Evolutionary conservation across 2,329 filamentous ascomycete species (phyloP), one percentile per base, ranked within the genome.

Genomic region (Ceratocystiopsis sp.): DNA sequence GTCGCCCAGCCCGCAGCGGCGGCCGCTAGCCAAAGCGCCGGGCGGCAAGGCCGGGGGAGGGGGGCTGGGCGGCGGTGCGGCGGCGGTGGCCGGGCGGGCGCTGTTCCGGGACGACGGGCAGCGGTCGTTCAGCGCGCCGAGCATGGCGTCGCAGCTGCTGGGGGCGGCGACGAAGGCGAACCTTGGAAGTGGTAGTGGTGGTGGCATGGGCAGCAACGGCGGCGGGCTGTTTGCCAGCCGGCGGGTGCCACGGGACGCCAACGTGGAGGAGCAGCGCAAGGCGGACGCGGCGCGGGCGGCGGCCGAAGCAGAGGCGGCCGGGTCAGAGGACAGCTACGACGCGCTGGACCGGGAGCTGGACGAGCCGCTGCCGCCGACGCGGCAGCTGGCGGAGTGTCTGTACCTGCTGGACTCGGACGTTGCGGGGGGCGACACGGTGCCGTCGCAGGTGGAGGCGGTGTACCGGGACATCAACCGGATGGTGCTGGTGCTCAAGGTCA

Each of bases 401-500:
- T 51, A 52, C 38, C 48, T 50, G 10, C 42, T 50, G 17, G 70
- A 75, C 46, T 65, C 70, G 36, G 64, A 64, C 7, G 62, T 68
- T 4, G 64, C 67, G 14, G 68, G 68, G 14, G 64, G 66, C 42
- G 70, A 77, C 43, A 75, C 67, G 38, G 65, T 80, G 32, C 70
- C 75, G 4, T 67, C 70, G 10, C 75, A 79, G 50, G 74, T 77
- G 18, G 76, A 80, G 53, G 70, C 74, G 16, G 65, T 80, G 1
- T 91, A 84, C 57, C 73, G 80, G 38, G 84, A 89, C 53, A 83
- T 89, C 56, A 89, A 91, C 58, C 83, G 83, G 13, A 98, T 96
- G 91, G 78, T 98, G 37, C 85, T 95, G 53, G 89, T 84, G 0
- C 65, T 96, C 36, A 89, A 89, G 11, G 71, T 95, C 41, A 96